Evolutionary conservation across 1,139 yeast species (phyloP), one percentile per base, ranked within the genome.

Genomic region (Yamadazyma dendronema): DNA sequence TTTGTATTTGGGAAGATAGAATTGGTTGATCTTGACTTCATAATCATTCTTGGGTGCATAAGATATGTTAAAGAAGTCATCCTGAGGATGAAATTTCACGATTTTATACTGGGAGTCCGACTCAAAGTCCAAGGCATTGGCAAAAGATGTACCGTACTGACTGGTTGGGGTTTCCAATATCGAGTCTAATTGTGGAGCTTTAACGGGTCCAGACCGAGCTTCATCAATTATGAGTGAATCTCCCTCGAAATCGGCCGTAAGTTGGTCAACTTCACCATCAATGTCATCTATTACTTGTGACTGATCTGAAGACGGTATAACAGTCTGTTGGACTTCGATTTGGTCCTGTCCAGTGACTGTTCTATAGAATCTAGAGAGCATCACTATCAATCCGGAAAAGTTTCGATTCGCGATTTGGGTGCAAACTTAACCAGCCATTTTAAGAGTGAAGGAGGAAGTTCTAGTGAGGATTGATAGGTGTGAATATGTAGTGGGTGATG

Each of bases 71-170:
- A 39, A 35, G 11, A 38, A 34, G 22, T 44, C 46, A n/a, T 22
- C 28, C 7, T 35, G 38, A 4, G 39, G 25, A 23, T 42, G 38
- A 30, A 45, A 46, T 28, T 41, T 42, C 13, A 48, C 29, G 7
- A 43, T 33, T 25, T 48, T 48, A 14, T 35, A 37, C 7, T 31
- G 26, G 4, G 37, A 35, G n/a, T 37, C 33, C 4, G 47, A 30
- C 3, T 28, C 17, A 21, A 38, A 47, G 25, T 47, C 42, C 1
- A 37, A 26, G 22, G 52, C 48, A 35, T 45, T 39, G 2, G 34
- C 41, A 31, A 48, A 47, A 2, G 50, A 37, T 7, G 52, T 49
- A 4, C 53, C 53, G 31, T 49, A 49, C 34, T 49, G 53, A 3
- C 15, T 16, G n/a, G 22, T 19, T 6, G 22, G 22, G 3, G 31